Base-by-base conservation (phyloP, 1,139 yeast genomes). In the Sugiyamaella xylanicola region DNA sequence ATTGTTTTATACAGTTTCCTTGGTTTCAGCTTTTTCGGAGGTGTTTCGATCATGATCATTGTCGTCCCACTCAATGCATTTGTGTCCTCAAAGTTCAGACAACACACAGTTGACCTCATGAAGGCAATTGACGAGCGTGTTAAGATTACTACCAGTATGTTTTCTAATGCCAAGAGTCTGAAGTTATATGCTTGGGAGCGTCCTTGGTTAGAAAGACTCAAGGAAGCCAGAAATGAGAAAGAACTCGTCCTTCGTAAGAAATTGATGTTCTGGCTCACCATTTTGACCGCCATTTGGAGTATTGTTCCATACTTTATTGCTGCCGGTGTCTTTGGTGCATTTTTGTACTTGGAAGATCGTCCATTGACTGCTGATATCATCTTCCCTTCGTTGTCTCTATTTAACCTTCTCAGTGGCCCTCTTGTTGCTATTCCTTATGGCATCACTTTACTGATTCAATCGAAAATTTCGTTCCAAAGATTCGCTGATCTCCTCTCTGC, bases 151-250 rank as follows among this genome's bases (percentile, higher is more conserved):
- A 77, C 82, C 22, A 92, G 86, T 64, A 77, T 86, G 11, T 68
- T 86, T 55, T 77, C 82, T 39, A 79, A 85, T 51, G 83, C 86
- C 57, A 86, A 86, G 65, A 81, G 86, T 55, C 78, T 87, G 60
- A 87, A 87, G 67, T 73, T 86, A 21, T 86, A 86, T 63, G 85
- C 88, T 0, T 86, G 92, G 90, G 95, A 87, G 66, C 70, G 72
- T 17, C 85, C 91, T 16, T 81, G 85, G 80, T 67, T 83, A 40
- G 73, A 76, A 8, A 78, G 81, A 54, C 61, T 72, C 32, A 53
- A 57, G 40, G 77, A 77, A 61, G 92, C 92, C 36, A 85, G 99
- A 78, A 88, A 90, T 65, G 88, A 87, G 48, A 83, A 85, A 65
- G 99, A 95, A 73, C 81, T 93, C 71, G 76, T 74, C 36, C 88